These are phyloP conservation scores for Elaeis guineensis DNA, from an alignment of 176 grass and related monocot genomes.

Conservation along the genomic window DNA sequence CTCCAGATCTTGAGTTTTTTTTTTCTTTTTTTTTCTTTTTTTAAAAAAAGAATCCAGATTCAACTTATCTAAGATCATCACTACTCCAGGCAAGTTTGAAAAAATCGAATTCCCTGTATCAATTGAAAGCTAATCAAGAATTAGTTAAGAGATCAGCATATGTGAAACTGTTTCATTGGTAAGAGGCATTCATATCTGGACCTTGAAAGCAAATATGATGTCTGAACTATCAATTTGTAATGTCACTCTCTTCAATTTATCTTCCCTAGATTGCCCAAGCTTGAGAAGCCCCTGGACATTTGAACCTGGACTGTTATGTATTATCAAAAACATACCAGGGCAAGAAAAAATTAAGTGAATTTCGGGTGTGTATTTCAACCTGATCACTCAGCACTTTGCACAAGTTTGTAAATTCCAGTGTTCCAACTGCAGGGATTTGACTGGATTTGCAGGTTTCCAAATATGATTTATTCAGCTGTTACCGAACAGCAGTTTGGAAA, in stretches of 20 bases:
- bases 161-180: too few species aligned
- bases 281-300: slow-evolving; percentile 60
- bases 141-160: too few species aligned
- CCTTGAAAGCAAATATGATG: slow-evolving; percentile 85
- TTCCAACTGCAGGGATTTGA: slow-evolving; percentile 66
- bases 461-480: slow-evolving; percentile 79
- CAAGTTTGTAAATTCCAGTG: slow-evolving; percentile 77
- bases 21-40: too few species aligned
- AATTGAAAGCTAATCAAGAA: not conserved
- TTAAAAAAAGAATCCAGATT: too few species aligned
- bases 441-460: slow-evolving; percentile 76
- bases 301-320: slow-evolving; percentile 7
- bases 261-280: slow-evolving; percentile 59
- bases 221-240: slow-evolving; percentile 83
- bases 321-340: too few species aligned
- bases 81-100: slow-evolving; percentile 49
- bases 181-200: not conserved
- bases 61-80: not conserved
- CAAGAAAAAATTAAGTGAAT: too few species aligned
- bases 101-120: slow-evolving; percentile 66
- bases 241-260: slow-evolving; percentile 59
- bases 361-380: slow-evolving; percentile 28
- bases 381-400: slow-evolving; percentile 80
- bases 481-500: slow-evolving; percentile 6
- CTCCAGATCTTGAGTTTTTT: too few species aligned